Conservation (phyloP, 768 basidiomycete species). For the Boletus barrowsii region DNA sequence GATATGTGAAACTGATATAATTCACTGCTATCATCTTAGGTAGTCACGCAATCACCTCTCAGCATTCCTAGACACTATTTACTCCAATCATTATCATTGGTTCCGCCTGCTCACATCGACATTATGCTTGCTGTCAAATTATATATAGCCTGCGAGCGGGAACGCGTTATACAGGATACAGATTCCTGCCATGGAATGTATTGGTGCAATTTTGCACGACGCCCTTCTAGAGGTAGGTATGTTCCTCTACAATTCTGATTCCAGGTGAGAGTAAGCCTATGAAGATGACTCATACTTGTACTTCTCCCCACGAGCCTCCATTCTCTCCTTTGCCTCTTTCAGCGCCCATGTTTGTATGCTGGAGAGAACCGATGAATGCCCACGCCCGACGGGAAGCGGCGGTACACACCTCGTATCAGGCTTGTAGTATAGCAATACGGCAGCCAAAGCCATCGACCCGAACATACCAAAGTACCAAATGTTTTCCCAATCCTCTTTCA, state of each 20-base stretch:
- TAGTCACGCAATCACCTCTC: slow-evolving; percentile 23
- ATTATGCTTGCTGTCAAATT: too few species aligned
- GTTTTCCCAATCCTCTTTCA: slow-evolving; percentile 88
- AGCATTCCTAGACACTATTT: slow-evolving; percentile 15
- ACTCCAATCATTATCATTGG: neutral
- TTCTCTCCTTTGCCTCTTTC: slow-evolving; percentile 81
- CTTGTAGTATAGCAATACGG: slow-evolving; percentile 83
- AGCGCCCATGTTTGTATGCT: slow-evolving; percentile 94
- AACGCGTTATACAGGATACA: too few species aligned
- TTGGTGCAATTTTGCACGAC: too few species aligned
- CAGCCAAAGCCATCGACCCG: slow-evolving; percentile 74
- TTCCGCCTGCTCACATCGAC: too few species aligned
- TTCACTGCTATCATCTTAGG: slow-evolving; percentile 18
- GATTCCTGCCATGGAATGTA: too few species aligned
- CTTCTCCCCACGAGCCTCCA: slow-evolving; percentile 92
- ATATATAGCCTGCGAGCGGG: too few species aligned
- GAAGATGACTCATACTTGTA: slow-evolving; percentile 72
- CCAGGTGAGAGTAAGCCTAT: slow-evolving; percentile 18
- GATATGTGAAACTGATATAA: slow-evolving; percentile 12
- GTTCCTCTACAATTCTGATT: neutral
- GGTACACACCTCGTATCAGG: slow-evolving; percentile 81
- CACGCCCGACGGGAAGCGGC: neutral
- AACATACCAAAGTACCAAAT: slow-evolving; percentile 92
- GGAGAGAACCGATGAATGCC: slow-evolving; percentile 1
- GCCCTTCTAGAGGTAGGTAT: too few species aligned